Base-by-base conservation (phyloP, 176 grass and related monocot species). In the Cenchrus purpureus region DNA sequence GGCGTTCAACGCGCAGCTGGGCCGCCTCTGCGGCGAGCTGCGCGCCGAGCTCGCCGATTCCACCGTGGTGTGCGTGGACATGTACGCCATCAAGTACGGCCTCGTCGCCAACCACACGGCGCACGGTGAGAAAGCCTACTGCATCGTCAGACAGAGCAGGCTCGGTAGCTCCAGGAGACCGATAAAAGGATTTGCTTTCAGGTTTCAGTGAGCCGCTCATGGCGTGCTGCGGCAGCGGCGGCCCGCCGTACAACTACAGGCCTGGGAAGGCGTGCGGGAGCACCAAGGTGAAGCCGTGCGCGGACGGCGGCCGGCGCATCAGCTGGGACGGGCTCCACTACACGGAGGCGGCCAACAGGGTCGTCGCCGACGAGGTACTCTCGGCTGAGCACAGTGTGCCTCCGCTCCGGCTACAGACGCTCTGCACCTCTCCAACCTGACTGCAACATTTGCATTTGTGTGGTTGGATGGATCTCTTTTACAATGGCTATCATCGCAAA, bases 261-360 rank as follows among this genome's bases (percentile, higher is more conserved):
- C 17, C 49, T 1, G 15, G 17, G 7, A 85, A 69, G 37, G 68
- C 59, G 19, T 90, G 82, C 16, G 87, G 89, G 5, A 73, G 61
- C 19, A 61, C 74, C 43, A 87, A 58, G 19, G 87, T 56, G 5
- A 83, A 76, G 25, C 84, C 85, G 14, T 95, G 90, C 48, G 60
- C 78, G 0, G 73, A 71, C 12, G 90, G 87, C 42, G 69, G 66
- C 2, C 29, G 46, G 71, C 29, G 56, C 54, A 59, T 92, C 57
- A 90, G 82, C 68, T 94, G 92, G 92, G 92, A 92, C 54, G 89
- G 89, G 0, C n/a, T 80, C 61, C 89, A 91, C 46, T 87, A 80
- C 58, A 91, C 89, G 8, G 80, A 91, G 61, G 85, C 80, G 15
- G 80, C 85, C 1, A 91, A 84, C 57, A 43, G 22, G 65, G 70